Base-by-base conservation (phyloP, 257 asterid genomes). In the Linderniella brevidens region DNA sequence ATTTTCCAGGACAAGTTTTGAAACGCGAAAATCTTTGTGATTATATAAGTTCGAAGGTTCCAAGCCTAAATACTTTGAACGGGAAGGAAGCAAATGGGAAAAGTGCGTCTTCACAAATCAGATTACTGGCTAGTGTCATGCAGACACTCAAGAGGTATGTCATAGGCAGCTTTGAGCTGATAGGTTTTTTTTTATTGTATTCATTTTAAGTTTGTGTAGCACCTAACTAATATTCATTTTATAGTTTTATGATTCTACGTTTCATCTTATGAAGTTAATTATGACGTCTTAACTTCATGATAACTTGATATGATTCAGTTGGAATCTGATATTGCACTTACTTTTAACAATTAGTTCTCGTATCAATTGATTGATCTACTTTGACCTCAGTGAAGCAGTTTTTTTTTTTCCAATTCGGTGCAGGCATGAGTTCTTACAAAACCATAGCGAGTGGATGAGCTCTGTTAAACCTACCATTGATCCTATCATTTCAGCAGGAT, bases 341-440 rank as follows among this genome's bases (percentile, higher is more conserved):
- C n/a, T n/a, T n/a, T n/a, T n/a, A n/a, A n/a, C n/a, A n/a, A n/a
- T n/a, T n/a, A n/a, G n/a, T n/a, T n/a, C n/a, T n/a, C n/a, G n/a
- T n/a, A n/a, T n/a, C n/a, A n/a, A n/a, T n/a, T n/a, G n/a, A n/a
- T n/a, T n/a, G 32, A 25, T 25, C 32, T 25, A 25, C 32, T 25
- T 35, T 42, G 5, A 51, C 17, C 12, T 18, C 41, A 47, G 48
- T 19, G 17, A 40, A 54, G 11, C 55, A 49, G 36, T 13, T 41
- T 13, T 48, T 41, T 52, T 17, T 51, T 45, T 59, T 46, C 20
- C 32, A 16, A 55, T 59, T 58, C 13, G 48, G 29, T 71, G 56
- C 76, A 90, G 99, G 58, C 72, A 77, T 19, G 96, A 90, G 60
- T 90, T 90, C 80, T 73, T 71, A 39, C 74, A 68, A 66, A 68